These are phyloP conservation scores for Boletus edulis DNA, from an alignment of 768 basidiomycete species.

Conservation along the genomic window DNA sequence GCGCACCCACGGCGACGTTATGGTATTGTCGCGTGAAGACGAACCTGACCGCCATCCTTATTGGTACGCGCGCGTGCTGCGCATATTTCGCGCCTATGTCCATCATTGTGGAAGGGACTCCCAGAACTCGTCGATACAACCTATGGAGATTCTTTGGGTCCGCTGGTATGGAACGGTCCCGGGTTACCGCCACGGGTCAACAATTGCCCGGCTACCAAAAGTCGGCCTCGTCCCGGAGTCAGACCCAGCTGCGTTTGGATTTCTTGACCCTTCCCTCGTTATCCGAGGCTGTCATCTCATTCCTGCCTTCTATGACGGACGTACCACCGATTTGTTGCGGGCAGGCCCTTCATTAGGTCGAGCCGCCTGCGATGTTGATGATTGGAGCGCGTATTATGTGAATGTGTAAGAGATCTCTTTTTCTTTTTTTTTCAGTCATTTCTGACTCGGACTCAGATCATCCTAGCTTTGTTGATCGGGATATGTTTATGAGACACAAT, in stretches of 20 bases:
- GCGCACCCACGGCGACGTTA: slow-evolving; percentile 14
- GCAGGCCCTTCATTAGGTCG: background rate
- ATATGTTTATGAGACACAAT: slow-evolving; percentile 7
- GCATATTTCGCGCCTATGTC: slow-evolving; percentile 29
- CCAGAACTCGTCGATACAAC: background rate
- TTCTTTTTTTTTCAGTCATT: no score
- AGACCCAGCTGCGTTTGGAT: slow-evolving; percentile 27
- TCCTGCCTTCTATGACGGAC: slow-evolving; percentile 30
- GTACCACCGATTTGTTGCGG: background rate
- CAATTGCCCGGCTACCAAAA: slow-evolving; percentile 12
- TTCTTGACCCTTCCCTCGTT: slow-evolving; percentile 32
- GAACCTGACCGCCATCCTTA: slow-evolving; percentile 23
- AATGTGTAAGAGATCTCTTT: slow-evolving; percentile 18
- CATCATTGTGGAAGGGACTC: slow-evolving; percentile 2
- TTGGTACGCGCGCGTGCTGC: slow-evolving; percentile 31
- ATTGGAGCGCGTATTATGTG: slow-evolving; percentile 25
- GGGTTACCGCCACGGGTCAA: background rate
- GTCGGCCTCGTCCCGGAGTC: slow-evolving; percentile 19
- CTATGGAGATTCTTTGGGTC: slow-evolving; percentile 9
- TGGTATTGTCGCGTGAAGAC: slow-evolving; percentile 19
- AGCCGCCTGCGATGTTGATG: slow-evolving; percentile 3
- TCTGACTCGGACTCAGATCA: no score
- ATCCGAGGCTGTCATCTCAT: slow-evolving; percentile 34
- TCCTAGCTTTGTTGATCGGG: slow-evolving; percentile 2
- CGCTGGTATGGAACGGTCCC: slow-evolving; percentile 27